A percentile compares a stretch with the other conserved stretches of the same genome.
These are phyloP conservation scores for Cryptococcus sp. DNA, from an alignment of 1,284 basidiomycete genomes.

Conservation along the genomic window DNA sequence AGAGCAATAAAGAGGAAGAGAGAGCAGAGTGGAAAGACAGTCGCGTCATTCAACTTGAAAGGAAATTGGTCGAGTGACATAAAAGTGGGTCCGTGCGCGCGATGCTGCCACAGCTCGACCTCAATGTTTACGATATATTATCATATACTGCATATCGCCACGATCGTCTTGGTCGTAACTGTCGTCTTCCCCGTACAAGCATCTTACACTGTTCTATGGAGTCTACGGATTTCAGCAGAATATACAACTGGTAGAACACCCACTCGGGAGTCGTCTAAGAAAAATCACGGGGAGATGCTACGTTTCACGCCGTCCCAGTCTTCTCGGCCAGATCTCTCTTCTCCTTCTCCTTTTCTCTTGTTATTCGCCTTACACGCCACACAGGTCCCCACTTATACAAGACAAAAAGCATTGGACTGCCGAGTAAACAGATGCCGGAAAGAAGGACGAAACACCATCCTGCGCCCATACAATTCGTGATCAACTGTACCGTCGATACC, in stretches of 20 bases:
- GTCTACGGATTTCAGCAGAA: too few species aligned
- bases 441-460: conserved; percentile 39
- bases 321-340: background rate
- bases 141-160: too few species aligned
- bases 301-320: too few species aligned
- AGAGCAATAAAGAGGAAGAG: background rate
- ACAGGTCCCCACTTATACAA: conserved; percentile 24
- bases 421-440: conserved; percentile 26
- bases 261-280: too few species aligned
- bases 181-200: too few species aligned
- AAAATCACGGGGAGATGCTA: too few species aligned
- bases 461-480: conserved; percentile 30
- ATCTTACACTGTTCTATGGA: too few species aligned
- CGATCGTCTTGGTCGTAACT: too few species aligned
- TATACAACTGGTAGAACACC: too few species aligned
- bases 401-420: conserved; percentile 26
- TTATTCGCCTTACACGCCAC: conserved; percentile 25
- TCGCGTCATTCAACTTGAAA: conserved; percentile 6
- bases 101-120: background rate
- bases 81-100: background rate
- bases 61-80: background rate
- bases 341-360: conserved; percentile 6
- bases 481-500: conserved; percentile 31
- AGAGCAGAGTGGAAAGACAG: conserved; percentile 3
- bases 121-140: too few species aligned